Conservation (phyloP, 441 rosid species). For the Euphorbia corollata region DNA sequence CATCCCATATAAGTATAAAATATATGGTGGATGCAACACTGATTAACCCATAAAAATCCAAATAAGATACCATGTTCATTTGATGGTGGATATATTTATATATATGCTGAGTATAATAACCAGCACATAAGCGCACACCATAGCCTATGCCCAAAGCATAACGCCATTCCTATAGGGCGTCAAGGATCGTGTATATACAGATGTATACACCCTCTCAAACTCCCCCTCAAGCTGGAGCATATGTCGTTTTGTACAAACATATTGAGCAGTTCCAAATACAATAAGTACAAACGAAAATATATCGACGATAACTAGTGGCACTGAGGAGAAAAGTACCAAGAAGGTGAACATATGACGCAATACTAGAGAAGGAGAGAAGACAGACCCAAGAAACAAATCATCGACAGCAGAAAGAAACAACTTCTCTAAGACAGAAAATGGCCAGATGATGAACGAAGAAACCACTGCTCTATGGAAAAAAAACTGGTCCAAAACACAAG, state of each 20-base stretch:
- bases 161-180: too few relatives aligned
- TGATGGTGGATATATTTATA: too few relatives aligned
- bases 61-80: too few relatives aligned
- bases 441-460: background rate
- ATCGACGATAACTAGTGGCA: background rate
- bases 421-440: background rate
- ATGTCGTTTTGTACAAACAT: background rate
- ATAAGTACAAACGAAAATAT: too few relatives aligned
- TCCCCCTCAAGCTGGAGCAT: background rate
- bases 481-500: background rate
- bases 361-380: background rate
- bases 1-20: background rate
- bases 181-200: too few relatives aligned
- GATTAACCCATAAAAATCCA: background rate
- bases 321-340: background rate
- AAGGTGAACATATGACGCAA: background rate
- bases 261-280: too few relatives aligned
- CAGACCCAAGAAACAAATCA: background rate
- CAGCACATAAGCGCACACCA: too few relatives aligned
- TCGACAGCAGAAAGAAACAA: background rate
- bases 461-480: background rate
- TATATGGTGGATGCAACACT: background rate
- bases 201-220: background rate
- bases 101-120: too few relatives aligned
- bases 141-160: too few relatives aligned